Conservation (phyloP, 2,329 filamentous ascomycete genomes). For the Penicillium sp. region DNA sequence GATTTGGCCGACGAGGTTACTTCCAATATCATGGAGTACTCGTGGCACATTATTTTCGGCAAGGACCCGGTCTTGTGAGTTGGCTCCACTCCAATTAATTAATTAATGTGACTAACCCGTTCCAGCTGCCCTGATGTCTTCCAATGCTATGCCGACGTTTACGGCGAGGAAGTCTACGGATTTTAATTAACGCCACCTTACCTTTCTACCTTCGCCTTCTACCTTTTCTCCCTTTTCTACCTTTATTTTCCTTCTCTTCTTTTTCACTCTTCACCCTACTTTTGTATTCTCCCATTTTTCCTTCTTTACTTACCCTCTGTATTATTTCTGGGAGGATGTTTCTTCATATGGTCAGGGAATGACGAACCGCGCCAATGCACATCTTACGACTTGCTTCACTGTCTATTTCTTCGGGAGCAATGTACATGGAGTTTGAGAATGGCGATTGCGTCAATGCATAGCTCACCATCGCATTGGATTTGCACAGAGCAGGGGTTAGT, state of each 20-base stretch:
- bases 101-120: neutral
- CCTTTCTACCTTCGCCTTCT: neutral
- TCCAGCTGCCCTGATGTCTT: constrained; percentile 24
- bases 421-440: constrained; percentile 21
- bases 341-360: neutral
- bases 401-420: constrained; percentile 17
- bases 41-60: constrained; percentile 60
- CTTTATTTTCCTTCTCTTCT: neutral
- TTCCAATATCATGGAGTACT: constrained; percentile 62
- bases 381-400: constrained; percentile 24
- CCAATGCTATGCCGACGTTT: constrained; percentile 28
- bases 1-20: constrained; percentile 54
- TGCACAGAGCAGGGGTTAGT: neutral
- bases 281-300: neutral
- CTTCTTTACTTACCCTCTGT: neutral
- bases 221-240: neutral
- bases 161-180: constrained; percentile 23
- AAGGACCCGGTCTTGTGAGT: constrained; percentile 39
- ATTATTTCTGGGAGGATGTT: constrained; percentile 7
- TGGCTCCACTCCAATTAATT: neutral
- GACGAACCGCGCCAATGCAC: constrained; percentile 17
- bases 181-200: neutral
- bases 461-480: neutral
- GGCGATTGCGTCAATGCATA: constrained; percentile 2
- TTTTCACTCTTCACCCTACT: neutral